These are phyloP conservation scores for Irineochytrium annulatum DNA, from an alignment of 192 early-diverging fungal species.

Conservation along the genomic window DNA sequence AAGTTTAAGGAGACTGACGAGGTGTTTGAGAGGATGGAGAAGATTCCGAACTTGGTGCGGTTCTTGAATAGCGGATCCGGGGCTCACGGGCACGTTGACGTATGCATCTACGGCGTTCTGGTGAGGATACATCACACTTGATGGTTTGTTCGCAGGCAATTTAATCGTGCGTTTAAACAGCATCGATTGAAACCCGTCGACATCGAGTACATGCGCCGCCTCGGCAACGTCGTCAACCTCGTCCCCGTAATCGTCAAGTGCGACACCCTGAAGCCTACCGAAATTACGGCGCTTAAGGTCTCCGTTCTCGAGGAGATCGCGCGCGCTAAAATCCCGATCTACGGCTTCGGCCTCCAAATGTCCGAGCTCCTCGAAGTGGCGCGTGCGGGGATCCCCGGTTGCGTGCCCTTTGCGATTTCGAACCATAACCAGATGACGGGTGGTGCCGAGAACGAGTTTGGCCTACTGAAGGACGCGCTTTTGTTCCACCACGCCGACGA, in stretches of 20 bases:
- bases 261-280: conserved; percentile 45
- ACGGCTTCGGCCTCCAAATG: conserved; percentile 44
- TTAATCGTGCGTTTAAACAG: conserved; percentile 50
- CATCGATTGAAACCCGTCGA: conserved; percentile 65
- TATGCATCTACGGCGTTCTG: conserved; percentile 40
- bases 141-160: conserved; percentile 28
- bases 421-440: conserved; percentile 11
- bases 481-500: conserved; percentile 57
- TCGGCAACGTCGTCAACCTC: conserved; percentile 57
- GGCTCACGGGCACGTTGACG: conserved; percentile 38
- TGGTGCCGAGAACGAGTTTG: conserved; percentile 38
- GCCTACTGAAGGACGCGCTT: conserved; percentile 42
- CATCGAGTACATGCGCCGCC: conserved; percentile 63
- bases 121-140: conserved; percentile 30
- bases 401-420: conserved; percentile 50
- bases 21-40: conserved; percentile 21
- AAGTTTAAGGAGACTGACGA: conserved; percentile 33
- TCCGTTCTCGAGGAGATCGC: conserved; percentile 45
- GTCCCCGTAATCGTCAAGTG: conserved; percentile 64
- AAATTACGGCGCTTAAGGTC: conserved; percentile 50
- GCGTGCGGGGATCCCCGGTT: conserved; percentile 36
- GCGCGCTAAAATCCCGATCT: conserved; percentile 50
- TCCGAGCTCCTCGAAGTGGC: conserved; percentile 46
- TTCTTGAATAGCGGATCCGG: conserved; percentile 26
- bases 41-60: conserved; percentile 13